Evolutionary conservation across 2,329 filamentous ascomycete genomes (phyloP), one percentile per base, ranked within the genome.

Genomic region (Byssoonygena ceratinophila): DNA sequence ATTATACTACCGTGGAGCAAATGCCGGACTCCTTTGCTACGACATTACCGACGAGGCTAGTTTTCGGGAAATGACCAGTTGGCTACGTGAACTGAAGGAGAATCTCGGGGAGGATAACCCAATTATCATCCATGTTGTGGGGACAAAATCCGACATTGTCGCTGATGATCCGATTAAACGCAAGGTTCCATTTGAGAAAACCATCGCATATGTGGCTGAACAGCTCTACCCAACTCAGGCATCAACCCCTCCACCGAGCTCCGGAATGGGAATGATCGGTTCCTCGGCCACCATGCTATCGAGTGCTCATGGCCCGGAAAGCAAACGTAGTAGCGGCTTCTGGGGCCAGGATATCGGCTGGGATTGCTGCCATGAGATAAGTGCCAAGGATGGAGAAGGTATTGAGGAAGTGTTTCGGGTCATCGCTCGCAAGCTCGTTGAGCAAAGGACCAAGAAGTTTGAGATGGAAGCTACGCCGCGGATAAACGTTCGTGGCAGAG

Each of bases 311-410:
- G 56, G 57, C 5, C 55, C 55, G 29, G 71, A 71, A 57, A 73
- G 68, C 59, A 74, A 73, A 54, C 71, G 69, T 55, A 70, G 70
- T 62, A 72, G 64, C 57, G 74, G 61, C 48, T 75, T 68, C 70
- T 96, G 90, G 90, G 88, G 84, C 20, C 87, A 92, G 66, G 90
- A 96, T 64, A 82, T 89, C 4, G 89, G 90, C 49, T 97, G 91
- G 90, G 90, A 96, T 63, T 94, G 89, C 57, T 97, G 91, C 67
- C 92, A 97, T 68, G 92, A 98, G 72, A 91, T 98, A 64, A 90
- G 84, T 60, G 90, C 91, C 45, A 91, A 94, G 74, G 89, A 84
- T 63, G 90, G 90, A 53, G 90, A 96, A 73, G 91, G 91, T 16
- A 90, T 98, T 16, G 92, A 97, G 61, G 92, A 97, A 69, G 89